These are phyloP conservation scores for Zoysia pacifica DNA, from an alignment of 176 grass and related monocot genomes.

Conservation along the genomic window DNA sequence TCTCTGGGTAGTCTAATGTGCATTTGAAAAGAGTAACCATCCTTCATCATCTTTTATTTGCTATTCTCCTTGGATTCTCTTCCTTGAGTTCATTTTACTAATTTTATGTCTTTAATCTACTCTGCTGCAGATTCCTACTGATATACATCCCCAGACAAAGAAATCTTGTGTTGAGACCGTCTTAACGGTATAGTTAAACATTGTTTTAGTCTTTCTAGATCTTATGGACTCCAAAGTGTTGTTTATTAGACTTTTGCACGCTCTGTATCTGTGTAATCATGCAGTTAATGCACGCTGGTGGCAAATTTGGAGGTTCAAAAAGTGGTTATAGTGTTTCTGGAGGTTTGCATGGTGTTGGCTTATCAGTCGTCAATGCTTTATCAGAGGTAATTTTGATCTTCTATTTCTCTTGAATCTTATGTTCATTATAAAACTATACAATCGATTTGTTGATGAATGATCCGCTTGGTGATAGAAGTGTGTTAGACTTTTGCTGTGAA, in stretches of 20 bases:
- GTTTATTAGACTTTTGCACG: conserved; percentile 3
- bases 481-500: not conserved
- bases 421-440: conserved; percentile 2
- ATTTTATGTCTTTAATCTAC: conserved; percentile 21
- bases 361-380: conserved; percentile 98
- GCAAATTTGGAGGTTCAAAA: conserved; percentile 95
- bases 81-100: conserved; percentile 4
- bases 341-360: conserved; percentile 91
- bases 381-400: conserved; percentile 72
- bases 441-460: not conserved
- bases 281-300: conserved; percentile 93
- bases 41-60: not conserved
- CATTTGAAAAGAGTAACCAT: not conserved
- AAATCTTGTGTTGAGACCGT: conserved; percentile 98
- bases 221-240: not conserved
- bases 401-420: conserved; percentile 11
- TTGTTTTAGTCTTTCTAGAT: conserved; percentile 7
- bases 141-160: conserved; percentile 80
- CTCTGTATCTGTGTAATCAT: conserved; percentile 5
- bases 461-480: conserved; percentile 21
- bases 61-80: conserved; percentile 15
- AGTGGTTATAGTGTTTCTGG: conserved; percentile 94
- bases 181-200: conserved; percentile 68
- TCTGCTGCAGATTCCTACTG: conserved; percentile 84
- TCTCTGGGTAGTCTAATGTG: not conserved